Evolutionary conservation across 2,329 filamentous ascomycete species (phyloP), one percentile per base, ranked within the genome.

Genomic region (Hyphodiscus sp.): DNA sequence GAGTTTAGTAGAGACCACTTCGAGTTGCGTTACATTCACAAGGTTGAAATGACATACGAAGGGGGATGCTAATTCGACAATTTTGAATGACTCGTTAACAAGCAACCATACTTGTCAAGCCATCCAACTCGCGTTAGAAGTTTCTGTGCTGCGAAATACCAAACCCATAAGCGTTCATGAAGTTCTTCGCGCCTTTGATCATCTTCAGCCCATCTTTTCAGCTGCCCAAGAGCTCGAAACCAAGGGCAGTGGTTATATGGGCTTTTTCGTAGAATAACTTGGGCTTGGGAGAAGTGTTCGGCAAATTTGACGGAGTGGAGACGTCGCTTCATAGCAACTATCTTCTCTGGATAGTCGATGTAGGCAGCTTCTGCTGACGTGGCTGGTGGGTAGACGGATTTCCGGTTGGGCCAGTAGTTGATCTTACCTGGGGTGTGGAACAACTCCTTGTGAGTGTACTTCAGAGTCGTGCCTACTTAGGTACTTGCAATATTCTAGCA

Each of bases 381-480:
- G 0, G 86, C 83, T 0, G 89, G 85, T 0, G 85, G 85, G 11
- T 77, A 74, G 1, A 77, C 74, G 1, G 80, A 77, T 63, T 81
- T 84, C 2, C 87, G 79, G 70, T 91, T 91, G 0, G 87, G 87
- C 84, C 84, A 91, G 71, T 91, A 91, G 71, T 91, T 91, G 59
- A 87, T 81, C 0, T 77, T 83, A 46, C 87, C 85, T 65, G 84
- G 86, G 20, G 79, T 81, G n/a, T n/a, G n/a, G n/a, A n/a, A n/a
- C n/a, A n/a, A n/a, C n/a, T n/a, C n/a, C n/a, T 26, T 26, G 8
- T 3, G 23, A 26, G 23, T 8, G 3, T 26, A 8, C 4, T 8
- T 26, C 8, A 26, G 4, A 26, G 23, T 26, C 23, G 3, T 3
- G 23, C 8, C 3, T 26, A 8, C 4, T 26, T 26, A 8, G 23